Evolutionary conservation across 768 basidiomycete genomes (phyloP), one percentile per base, ranked within the genome.

Genomic region (Strobilomyces dryophilus): DNA sequence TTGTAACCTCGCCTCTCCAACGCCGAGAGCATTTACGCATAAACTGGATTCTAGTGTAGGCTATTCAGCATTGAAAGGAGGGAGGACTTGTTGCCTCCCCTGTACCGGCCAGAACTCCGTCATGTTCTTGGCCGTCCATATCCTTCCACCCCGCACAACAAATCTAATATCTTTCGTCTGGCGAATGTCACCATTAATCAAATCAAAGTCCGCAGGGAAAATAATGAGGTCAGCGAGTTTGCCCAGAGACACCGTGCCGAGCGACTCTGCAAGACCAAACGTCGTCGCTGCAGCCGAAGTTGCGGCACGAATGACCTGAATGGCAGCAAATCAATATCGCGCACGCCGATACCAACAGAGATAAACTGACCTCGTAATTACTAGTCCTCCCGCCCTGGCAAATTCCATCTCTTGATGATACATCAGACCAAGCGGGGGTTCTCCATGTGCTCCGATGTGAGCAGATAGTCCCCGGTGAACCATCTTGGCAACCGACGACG

Each of bases 351-450:
- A n/a, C 31, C 21, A 37, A 40, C 51, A 44, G 9, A 39, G 15
- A 27, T 17, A 39, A 20, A 41, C 62, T 8, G 31, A 84, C 87
- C 76, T 89, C 83, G 60, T 87, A 89, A 60, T 84, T 85, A 26
- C 70, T 81, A 89, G 66, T 3, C 87, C 87, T 20, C 87, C 87
- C 14, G 74, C 71, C 43, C 73, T 71, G 24, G 84, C 74, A 64
- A 86, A 87, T 47, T 72, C 75, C 81, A 89, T 85, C 61, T 89
- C 87, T 18, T 81, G 79, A 54, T 89, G 87, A 58, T 89, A 90
- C 70, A 85, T 86, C n/a, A 84, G 62, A 1, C 87, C 87, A 11
- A 87, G 66, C 0, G 87, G 87, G 3, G 80, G 78, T 64, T 88
- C 83, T 17, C 87, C 87, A 61, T 89, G 87, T 0, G 86, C 86